Evolutionary conservation across 495 filamentous ascomycete genomes (phyloP), one percentile per base, ranked within the genome.

Genomic region (Letharia columbiana): DNA sequence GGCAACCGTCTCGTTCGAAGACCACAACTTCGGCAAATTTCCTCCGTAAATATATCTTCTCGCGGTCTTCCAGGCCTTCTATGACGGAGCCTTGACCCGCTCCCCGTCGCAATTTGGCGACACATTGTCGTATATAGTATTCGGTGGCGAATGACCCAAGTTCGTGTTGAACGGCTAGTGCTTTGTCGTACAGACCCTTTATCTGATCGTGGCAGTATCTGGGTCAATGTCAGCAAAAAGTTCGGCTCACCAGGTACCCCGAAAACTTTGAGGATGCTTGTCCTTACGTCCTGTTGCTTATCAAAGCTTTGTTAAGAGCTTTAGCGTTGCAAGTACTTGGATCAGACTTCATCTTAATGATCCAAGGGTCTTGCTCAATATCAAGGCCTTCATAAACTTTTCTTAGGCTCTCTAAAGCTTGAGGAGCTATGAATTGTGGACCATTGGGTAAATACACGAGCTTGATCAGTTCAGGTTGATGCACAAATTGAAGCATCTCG

Each of bases 121-220:
- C 77, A 45, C 83, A 87, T 59, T 77, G 71, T 28, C 75, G 73
- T 60, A 95, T 84, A 69, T 86, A 96, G 69, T 84, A 88, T 39
- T 92, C 87, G 0, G 84, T 81, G 6, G 88, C 88, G 83, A 87
- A 91, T 9, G 77, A 65, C 0, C 93, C 93, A n/a, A 96, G 79
- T 65, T 91, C 85, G 23, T 75, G 70, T n/a, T 75, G 76, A 4
- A 96, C 79, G 35, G 78, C 78, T 3, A 61, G 23, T 33, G 82
- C 77, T 52, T 80, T 83, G 15, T 70, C 74, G 54, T 78, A 75
- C 13, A 96, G 78, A 0, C 71, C 76, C 66, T 79, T 83, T 64
- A 98, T 77, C 65, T 91, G 85, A 47, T 82, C 79, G 37, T 77
- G 82, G 63, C 82, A 87, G 67, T 81, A 86, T 61, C 67, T 69